Base-by-base conservation (phyloP, 768 basidiomycete genomes). In the Cystobasidium onofrii region DNA sequence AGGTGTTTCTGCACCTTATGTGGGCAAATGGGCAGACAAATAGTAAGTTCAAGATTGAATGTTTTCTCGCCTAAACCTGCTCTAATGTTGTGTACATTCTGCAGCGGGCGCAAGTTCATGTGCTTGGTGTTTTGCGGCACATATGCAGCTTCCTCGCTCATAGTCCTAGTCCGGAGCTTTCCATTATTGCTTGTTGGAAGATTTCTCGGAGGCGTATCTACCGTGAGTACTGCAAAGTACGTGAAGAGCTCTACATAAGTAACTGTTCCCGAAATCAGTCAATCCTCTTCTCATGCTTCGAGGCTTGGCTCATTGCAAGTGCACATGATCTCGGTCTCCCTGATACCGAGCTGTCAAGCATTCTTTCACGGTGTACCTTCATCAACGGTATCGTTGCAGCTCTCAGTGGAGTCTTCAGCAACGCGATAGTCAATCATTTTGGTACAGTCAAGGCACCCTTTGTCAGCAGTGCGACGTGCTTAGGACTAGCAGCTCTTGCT, bases 11-110 rank as follows among this genome's bases (percentile, higher is more conserved):
- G 88, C 88, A 1, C 90, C 90, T 1, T 78, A 89, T 1, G 85
- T 90, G 0, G 89, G 89, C 10, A 86, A 86, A 12, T 89, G 88
- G 89, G 90, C 89, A 9, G 89, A 90, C 79, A 86, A 88, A 79
- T 84, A 88, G 89, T 87, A 75, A 74, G 87, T 83, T 1, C 7
- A 77, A 17, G n/a, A n/a, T n/a, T n/a, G n/a, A n/a, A n/a, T n/a
- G n/a, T n/a, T n/a, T n/a, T n/a, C n/a, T n/a, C n/a, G n/a, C n/a
- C n/a, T n/a, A n/a, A n/a, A n/a, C 54, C n/a, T 33, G 1, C 23
- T 12, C 50, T n/a, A 31, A 13, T 15, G 25, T 70, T 65, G 6
- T 33, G 44, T 46, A 17, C 50, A 55, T 17, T 10, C 60, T 2
- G 10, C 75, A 89, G 89, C 76, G 90, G 89, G 17, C 85, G 90